These are phyloP conservation scores for Bruguiera sexangula DNA, from an alignment of 345 rosid species.

Conservation along the genomic window DNA sequence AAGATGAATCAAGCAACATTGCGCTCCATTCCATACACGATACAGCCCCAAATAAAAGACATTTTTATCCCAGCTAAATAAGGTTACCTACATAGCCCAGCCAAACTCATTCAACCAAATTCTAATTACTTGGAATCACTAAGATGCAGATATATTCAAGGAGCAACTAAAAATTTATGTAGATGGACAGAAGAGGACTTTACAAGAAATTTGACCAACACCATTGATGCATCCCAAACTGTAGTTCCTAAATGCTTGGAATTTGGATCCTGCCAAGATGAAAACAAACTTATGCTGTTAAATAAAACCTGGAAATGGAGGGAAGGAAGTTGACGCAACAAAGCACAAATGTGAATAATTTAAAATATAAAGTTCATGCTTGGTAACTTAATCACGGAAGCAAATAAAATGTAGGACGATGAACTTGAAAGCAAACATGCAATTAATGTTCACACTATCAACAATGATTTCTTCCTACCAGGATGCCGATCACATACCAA, in stretches of 20 bases:
- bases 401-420: too few relatives aligned
- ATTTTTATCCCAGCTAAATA: not conserved
- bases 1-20: not conserved
- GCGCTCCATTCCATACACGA: not conserved
- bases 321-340: slow-evolving; percentile 1
- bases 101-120: not conserved
- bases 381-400: too few relatives aligned
- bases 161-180: not conserved
- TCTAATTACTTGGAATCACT: not conserved
- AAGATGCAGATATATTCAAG: not conserved
- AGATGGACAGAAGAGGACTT: slow-evolving; percentile 7
- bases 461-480: too few relatives aligned
- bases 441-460: too few relatives aligned
- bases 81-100: not conserved
- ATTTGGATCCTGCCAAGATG: slow-evolving; percentile 75
- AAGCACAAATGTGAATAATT: not conserved
- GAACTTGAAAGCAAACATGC: too few relatives aligned
- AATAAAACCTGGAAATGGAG: slow-evolving; percentile 1
- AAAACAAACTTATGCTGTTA: slow-evolving; percentile 11
- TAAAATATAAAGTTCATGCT: not conserved
- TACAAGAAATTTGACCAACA: slow-evolving; percentile 85
- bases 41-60: not conserved
- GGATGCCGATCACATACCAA: too few relatives aligned
- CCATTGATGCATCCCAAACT: slow-evolving; percentile 97
- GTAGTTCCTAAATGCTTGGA: slow-evolving; percentile 94